These are phyloP conservation scores for Diaporthe vaccinii DNA, from an alignment of 2,329 filamentous ascomycete species.

Conservation along the genomic window DNA sequence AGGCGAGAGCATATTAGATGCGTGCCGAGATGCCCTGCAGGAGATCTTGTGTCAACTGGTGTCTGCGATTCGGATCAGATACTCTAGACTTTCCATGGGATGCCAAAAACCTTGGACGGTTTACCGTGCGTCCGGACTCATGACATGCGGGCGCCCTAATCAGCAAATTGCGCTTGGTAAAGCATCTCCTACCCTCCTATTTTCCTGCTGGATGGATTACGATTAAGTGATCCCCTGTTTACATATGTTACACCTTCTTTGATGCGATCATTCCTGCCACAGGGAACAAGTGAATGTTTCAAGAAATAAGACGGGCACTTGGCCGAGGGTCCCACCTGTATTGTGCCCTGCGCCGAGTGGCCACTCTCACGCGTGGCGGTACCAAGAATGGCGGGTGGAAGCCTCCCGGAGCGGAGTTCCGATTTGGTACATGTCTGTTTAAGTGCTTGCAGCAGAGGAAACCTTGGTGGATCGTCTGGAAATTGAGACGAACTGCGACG, in stretches of 20 bases:
- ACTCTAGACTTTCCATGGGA: not conserved
- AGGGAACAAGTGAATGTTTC: not conserved
- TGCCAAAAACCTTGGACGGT: not conserved
- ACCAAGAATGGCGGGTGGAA: not conserved
- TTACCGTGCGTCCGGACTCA: not conserved
- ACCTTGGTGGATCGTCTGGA: constrained; percentile 8
- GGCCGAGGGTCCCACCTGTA: not conserved
- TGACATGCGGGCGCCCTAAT: not conserved
- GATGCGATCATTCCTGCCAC: too few species aligned
- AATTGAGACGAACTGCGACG: constrained; percentile 37
- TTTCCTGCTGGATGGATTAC: not conserved
- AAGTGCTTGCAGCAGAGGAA: constrained; percentile 14
- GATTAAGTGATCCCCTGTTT: not conserved
- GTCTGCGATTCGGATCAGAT: not conserved
- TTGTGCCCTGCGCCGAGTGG: not conserved
- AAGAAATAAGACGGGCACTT: not conserved
- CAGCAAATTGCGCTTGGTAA: not conserved
- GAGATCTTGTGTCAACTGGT: constrained; percentile 19
- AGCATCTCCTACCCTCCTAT: too few species aligned
- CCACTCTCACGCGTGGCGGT: not conserved
- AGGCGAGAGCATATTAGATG: not conserved
- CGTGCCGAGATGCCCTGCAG: not conserved
- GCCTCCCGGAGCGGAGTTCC: constrained; percentile 1
- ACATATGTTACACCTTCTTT: too few species aligned
- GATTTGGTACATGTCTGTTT: constrained; percentile 6